phyloP scores from a whole-genome alignment of 2,329 filamentous ascomycete genomes.

The Myriosclerotinia curreyana region DNA sequence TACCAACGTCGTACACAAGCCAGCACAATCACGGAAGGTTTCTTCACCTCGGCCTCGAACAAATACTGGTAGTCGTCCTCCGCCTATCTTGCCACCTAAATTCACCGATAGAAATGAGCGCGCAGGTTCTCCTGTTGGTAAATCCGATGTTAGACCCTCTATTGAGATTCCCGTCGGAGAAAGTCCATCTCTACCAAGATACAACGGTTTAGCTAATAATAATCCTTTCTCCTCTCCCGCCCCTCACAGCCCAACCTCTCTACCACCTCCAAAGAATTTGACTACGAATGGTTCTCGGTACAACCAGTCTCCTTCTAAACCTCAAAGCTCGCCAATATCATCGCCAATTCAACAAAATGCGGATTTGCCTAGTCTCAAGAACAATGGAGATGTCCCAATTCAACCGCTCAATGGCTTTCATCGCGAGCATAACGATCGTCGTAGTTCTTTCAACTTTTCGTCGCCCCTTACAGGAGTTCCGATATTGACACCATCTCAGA shows the following conservation, averaged over 20 bases:
- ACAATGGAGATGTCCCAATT: constrained; percentile 21
- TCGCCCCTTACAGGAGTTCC: constrained; percentile 37
- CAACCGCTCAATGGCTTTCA: constrained; percentile 24
- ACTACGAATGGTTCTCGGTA: constrained; percentile 31
- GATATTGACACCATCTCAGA: constrained; percentile 34
- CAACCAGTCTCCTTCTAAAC: constrained; percentile 20
- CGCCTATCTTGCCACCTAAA: constrained; percentile 18
- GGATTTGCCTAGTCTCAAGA: constrained; percentile 23
- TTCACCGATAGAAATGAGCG: constrained; percentile 22
- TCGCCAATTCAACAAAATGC: constrained; percentile 25
- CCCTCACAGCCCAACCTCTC: constrained; percentile 38
- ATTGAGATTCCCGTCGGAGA: background rate
- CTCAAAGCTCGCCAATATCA: constrained; percentile 18
- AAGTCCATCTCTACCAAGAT: constrained; percentile 20
- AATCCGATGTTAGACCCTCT: constrained; percentile 4
- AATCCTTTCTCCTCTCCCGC: constrained; percentile 38
- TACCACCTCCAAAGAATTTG: constrained; percentile 37
- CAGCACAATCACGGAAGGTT: constrained; percentile 17
- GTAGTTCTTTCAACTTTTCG: constrained; percentile 34
- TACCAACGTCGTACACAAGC: constrained; percentile 21
- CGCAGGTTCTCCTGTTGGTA: constrained; percentile 27
- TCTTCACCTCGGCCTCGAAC: constrained; percentile 20
- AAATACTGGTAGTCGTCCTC: constrained; percentile 8
- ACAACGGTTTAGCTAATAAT: constrained; percentile 17
- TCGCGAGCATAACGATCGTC: constrained; percentile 29